Conservation (phyloP, 2,329 filamentous ascomycete genomes). For the Fusarium piperis region DNA sequence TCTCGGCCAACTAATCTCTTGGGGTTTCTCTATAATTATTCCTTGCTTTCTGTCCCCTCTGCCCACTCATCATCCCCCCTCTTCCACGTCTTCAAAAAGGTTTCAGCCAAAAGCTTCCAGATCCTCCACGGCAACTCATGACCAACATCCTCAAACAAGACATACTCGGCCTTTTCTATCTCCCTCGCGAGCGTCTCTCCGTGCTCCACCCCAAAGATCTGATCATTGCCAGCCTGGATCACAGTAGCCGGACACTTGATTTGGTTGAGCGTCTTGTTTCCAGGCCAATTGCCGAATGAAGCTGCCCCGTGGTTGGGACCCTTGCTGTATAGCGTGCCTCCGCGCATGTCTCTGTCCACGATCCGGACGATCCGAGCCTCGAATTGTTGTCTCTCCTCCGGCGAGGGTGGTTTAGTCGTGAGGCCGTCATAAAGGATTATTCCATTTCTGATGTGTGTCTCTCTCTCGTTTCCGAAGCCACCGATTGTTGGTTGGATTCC, state of each 20-base stretch:
- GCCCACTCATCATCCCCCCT: constrained; percentile 9
- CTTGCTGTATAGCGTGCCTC: constrained; percentile 42
- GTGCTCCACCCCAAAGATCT: constrained; percentile 41
- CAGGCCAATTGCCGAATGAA: constrained; percentile 36
- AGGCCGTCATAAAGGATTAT: constrained; percentile 13
- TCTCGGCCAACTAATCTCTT: not conserved
- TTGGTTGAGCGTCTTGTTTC: constrained; percentile 30
- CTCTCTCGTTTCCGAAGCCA: not conserved
- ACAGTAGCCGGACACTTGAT: constrained; percentile 43
- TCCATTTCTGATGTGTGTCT: not conserved
- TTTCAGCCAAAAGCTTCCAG: constrained; percentile 8
- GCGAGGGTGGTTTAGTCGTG: constrained; percentile 9
- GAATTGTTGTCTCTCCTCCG: constrained; percentile 8
- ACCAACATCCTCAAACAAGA: constrained; percentile 35
- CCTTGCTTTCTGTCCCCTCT: not conserved
- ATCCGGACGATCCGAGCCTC: not conserved
- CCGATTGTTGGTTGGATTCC: not conserved
- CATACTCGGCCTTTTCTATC: constrained; percentile 33
- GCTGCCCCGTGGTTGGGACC: constrained; percentile 40
- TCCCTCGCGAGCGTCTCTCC: constrained; percentile 39
- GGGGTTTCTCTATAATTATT: not conserved
- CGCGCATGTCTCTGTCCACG: constrained; percentile 24
- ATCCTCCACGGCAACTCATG: constrained; percentile 31
- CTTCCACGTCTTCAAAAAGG: constrained; percentile 15
- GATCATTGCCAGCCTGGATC: constrained; percentile 43